These are phyloP conservation scores for Hypoxylon sp. DNA, from an alignment of 2,329 filamentous ascomycete species.

Conservation along the genomic window DNA sequence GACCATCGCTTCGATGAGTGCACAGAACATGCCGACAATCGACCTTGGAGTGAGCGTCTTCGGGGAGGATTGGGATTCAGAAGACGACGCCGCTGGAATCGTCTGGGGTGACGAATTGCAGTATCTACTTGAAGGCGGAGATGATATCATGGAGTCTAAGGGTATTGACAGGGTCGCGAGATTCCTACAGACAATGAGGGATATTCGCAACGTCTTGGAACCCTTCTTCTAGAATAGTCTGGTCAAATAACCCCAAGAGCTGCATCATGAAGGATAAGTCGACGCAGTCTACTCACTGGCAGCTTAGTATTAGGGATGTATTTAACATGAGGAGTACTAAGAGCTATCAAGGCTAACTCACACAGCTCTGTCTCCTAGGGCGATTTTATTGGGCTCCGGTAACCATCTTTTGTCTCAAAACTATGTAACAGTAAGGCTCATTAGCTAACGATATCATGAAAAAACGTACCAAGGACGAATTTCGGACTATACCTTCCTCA, in stretches of 20 bases:
- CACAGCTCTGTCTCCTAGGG: slow-evolving; percentile 22
- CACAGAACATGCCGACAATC: slow-evolving; percentile 31
- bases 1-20: slow-evolving; percentile 43
- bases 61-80: slow-evolving; percentile 53
- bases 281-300: slow-evolving; percentile 5
- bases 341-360: slow-evolving; percentile 26
- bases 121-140: slow-evolving; percentile 41
- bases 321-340: slow-evolving; percentile 11
- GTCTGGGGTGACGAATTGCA: slow-evolving; percentile 51
- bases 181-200: slow-evolving; percentile 43
- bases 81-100: slow-evolving; percentile 41
- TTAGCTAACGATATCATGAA: slow-evolving; percentile 37
- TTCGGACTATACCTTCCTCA: slow-evolving; percentile 82
- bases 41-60: slow-evolving; percentile 54
- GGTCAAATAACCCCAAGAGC: neutral
- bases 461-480: neutral
- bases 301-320: slow-evolving; percentile 4
- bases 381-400: slow-evolving; percentile 42
- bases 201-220: slow-evolving; percentile 46
- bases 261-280: slow-evolving; percentile 6
- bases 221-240: slow-evolving; percentile 21
- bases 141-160: slow-evolving; percentile 48
- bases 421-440: slow-evolving; percentile 48
- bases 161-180: slow-evolving; percentile 50
- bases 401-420: slow-evolving; percentile 63